Percentiles rank a stretch among this genome's conserved stretches.
Conservation (phyloP, 1,284 basidiomycete genomes). For the Moesziomyces sp. region DNA sequence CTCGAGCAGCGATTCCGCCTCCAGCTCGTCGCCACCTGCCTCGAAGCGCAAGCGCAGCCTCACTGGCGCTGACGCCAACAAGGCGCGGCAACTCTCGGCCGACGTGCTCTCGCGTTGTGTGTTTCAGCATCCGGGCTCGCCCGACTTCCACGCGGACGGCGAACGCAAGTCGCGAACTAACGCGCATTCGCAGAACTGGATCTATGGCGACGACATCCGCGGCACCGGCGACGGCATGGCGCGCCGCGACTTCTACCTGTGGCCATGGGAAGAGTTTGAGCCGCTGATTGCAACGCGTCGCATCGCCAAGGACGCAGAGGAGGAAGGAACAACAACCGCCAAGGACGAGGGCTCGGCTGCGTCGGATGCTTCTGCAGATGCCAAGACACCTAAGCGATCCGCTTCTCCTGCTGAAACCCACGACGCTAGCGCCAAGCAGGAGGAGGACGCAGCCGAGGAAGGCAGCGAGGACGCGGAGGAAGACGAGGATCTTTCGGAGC, state of each 20-base stretch:
- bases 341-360: background rate
- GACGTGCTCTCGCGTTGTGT: constrained; percentile 26
- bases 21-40: constrained; percentile 6
- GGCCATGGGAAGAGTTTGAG: constrained; percentile 49
- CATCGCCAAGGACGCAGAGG: constrained; percentile 19
- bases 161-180: constrained; percentile 17
- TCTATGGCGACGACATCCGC: constrained; percentile 34
- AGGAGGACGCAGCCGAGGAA: constrained; percentile 7
- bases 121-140: constrained; percentile 40
- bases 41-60: constrained; percentile 18
- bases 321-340: constrained; percentile 5
- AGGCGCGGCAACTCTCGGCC: constrained; percentile 7
- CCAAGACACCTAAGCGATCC: constrained; percentile 17
- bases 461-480: constrained; percentile 10
- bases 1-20: constrained; percentile 27
- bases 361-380: constrained; percentile 1
- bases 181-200: constrained; percentile 36
- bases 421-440: constrained; percentile 1
- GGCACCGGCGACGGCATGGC: constrained; percentile 48
- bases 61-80: constrained; percentile 2
- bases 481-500: constrained; percentile 41
- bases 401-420: constrained; percentile 10
- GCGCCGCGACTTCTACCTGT: constrained; percentile 43
- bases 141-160: constrained; percentile 33
- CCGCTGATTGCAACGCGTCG: constrained; percentile 39